Conservation (phyloP, 2,329 filamentous ascomycete species). For the Berkeleyomyces basicola region DNA sequence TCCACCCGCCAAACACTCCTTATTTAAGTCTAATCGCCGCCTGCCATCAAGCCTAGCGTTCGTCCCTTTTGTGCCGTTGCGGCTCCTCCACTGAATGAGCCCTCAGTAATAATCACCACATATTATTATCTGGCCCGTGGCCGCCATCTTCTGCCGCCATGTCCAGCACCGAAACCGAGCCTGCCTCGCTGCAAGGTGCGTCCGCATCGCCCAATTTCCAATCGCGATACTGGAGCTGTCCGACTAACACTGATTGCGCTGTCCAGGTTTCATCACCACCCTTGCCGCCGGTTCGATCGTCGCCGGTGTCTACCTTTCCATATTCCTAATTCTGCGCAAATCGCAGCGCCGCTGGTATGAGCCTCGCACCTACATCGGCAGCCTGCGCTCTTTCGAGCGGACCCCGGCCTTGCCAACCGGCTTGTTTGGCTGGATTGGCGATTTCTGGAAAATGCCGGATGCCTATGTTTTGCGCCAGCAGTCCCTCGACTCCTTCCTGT, state of each 20-base stretch:
- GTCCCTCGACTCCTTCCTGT: conserved; percentile 72
- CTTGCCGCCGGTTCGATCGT: conserved; percentile 32
- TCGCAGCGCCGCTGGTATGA: conserved; percentile 32
- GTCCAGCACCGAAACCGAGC: conserved; percentile 1
- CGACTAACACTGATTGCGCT: not conserved
- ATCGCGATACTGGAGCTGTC: not conserved
- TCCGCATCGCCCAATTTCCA: not conserved
- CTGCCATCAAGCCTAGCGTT: not conserved
- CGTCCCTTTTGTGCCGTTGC: not conserved
- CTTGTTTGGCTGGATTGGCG: conserved; percentile 43
- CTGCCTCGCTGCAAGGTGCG: conserved; percentile 13
- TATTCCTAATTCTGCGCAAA: conserved; percentile 30
- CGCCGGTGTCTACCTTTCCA: conserved; percentile 25
- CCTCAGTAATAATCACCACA: not conserved
- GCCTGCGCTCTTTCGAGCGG: conserved; percentile 33
- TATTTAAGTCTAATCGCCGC: not conserved
- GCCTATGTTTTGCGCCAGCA: conserved; percentile 68
- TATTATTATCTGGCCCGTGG: conserved; percentile 1
- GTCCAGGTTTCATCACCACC: conserved; percentile 25
- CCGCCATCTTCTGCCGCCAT: not conserved
- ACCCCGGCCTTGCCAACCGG: conserved; percentile 39
- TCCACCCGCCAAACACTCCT: not conserved
- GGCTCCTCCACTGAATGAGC: not conserved
- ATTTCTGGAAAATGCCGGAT: conserved; percentile 50
- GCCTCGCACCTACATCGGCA: conserved; percentile 33